Base-by-base conservation (phyloP, 805 yeast species). In the Metschnikowia dekortorum region DNA sequence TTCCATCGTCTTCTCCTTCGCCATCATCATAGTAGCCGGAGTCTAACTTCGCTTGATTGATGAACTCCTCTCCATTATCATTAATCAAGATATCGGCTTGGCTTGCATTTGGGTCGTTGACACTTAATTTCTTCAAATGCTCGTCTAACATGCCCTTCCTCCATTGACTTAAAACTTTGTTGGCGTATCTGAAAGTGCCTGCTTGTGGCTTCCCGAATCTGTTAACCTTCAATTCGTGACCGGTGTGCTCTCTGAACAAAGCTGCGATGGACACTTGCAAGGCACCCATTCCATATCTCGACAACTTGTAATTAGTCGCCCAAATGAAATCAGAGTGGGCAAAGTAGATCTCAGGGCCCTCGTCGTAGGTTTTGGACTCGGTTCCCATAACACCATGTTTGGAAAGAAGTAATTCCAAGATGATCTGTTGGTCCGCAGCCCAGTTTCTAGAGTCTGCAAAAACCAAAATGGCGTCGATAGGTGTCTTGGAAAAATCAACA, bases 231-330 rank as follows among this genome's bases (percentile, higher is more conserved):
- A 89, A 75, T 58, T 87, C 91, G 56, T 76, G 78, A 51, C 96
- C 96, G 2, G 96, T 88, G 61, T 85, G 89, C 61, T 88, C 95
- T 64, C 84, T 80, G 69, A 83, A 89, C 51, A 89, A 74, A 0
- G 96, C 94, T 49, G 91, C 90, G 61, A 89, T 83, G 18, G 95
- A 85, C 37, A 87, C 90, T 67, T 89, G 96, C 56, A 89, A 75
- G 3, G 97, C 96, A 52, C 97, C 97, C 95, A 89, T 90, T 53
- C 96, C 96, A 64, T 89, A 88, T 64, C 97, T 77, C 14, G 89
- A 82, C 54, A 87, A 74, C 59, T 81, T 81, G 64, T 87, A 89
- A 68, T 89, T 87, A 3, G 96, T 87, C 10, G 96, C 92, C 96
- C 96, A 89, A 49, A 89, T 88, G 61, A 89, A 86, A 69, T 89